Conservation (phyloP, 1,284 basidiomycete species). For the Trametes hirsuta region DNA sequence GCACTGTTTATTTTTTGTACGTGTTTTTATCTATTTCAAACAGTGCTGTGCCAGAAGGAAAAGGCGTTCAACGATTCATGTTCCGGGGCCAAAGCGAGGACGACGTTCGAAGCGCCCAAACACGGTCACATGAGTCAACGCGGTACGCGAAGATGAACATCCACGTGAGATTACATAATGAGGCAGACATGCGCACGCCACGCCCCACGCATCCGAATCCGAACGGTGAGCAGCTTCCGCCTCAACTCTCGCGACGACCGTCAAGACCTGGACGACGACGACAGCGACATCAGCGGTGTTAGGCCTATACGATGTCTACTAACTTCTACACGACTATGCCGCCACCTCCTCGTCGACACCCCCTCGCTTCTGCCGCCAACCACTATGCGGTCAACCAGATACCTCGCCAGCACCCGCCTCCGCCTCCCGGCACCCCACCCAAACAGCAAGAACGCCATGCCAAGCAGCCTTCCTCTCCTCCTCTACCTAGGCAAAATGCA, state of each 20-base stretch:
- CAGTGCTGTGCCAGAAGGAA: too few relatives aligned
- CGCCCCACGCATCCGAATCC: neutral
- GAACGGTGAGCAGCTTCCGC: neutral
- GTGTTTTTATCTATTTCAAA: too few relatives aligned
- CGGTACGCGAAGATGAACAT: conserved; percentile 28
- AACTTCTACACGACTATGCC: conserved; percentile 31
- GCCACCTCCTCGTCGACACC: conserved; percentile 36
- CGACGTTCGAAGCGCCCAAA: neutral
- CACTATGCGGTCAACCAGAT: conserved; percentile 33
- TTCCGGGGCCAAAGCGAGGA: neutral
- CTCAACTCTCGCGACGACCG: neutral
- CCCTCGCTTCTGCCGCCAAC: conserved; percentile 35
- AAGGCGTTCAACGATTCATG: neutral
- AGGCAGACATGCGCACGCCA: conserved; percentile 13
- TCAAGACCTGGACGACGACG: conserved; percentile 4
- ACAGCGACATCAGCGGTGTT: conserved; percentile 35
- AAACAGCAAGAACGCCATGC: conserved; percentile 22
- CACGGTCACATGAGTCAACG: conserved; percentile 19
- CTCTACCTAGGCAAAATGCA: conserved; percentile 76
- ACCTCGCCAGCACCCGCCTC: conserved; percentile 20
- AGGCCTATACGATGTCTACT: conserved; percentile 37
- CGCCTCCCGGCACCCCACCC: conserved; percentile 30
- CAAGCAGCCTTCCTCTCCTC: conserved; percentile 52
- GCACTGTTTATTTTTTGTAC: too few relatives aligned
- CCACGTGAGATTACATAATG: conserved; percentile 29